Percentiles rank a stretch among this genome's conserved stretches.
phyloP scores from a whole-genome alignment of 306 rosid genomes.

The Neltuma alba region DNA sequence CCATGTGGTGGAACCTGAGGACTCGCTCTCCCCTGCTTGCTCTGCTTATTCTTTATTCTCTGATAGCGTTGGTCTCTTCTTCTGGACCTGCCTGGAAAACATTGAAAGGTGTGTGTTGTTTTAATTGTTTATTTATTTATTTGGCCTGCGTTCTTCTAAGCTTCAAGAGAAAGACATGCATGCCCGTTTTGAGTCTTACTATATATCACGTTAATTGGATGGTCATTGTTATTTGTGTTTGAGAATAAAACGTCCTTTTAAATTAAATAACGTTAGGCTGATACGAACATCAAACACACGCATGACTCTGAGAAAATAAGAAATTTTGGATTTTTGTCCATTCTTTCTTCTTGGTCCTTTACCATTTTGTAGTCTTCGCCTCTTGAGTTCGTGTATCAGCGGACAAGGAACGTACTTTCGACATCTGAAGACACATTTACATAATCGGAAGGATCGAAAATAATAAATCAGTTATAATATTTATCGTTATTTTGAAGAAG shows the following conservation, averaged over 20 bases:
- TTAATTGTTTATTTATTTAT: too few species aligned
- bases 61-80: conserved; percentile 58
- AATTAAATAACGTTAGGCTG: neutral
- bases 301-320: neutral
- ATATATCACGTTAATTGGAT: neutral
- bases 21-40: conserved; percentile 38
- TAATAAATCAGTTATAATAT: neutral
- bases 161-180: neutral
- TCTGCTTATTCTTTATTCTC: conserved; percentile 49
- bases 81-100: conserved; percentile 72
- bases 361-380: too few species aligned
- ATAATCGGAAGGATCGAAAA: neutral
- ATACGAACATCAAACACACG: neutral
- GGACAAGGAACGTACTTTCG: neutral
- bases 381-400: too few species aligned
- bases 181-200: neutral
- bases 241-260: neutral
- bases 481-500: neutral
- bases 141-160: neutral
- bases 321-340: too few species aligned
- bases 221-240: neutral
- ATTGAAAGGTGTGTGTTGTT: conserved; percentile 49
- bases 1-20: conserved; percentile 46
- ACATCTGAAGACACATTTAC: neutral
- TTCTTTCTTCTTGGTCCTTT: too few species aligned